Conservation (phyloP, 495 filamentous ascomycete species). For the Talaromyces liani region DNA sequence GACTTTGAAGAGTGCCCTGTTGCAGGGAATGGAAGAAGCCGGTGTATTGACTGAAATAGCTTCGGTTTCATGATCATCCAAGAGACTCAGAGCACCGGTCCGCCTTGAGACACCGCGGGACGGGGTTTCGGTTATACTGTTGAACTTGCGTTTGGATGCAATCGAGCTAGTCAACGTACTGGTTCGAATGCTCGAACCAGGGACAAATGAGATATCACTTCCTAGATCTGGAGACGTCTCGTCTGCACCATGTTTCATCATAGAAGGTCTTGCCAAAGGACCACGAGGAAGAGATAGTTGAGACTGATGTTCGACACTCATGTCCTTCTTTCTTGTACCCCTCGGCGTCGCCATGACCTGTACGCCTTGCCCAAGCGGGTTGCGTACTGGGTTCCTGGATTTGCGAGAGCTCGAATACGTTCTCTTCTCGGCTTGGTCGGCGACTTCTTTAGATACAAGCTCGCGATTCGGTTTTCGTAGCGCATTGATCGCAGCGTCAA, state of each 20-base stretch:
- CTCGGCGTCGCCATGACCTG: conserved; percentile 76
- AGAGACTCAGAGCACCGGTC: conserved; percentile 18
- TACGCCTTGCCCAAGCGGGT: conserved; percentile 48
- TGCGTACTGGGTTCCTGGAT: conserved; percentile 58
- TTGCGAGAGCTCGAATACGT: conserved; percentile 38
- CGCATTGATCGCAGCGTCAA: conserved; percentile 73
- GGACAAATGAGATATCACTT: conserved; percentile 15
- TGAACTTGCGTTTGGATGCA: conserved; percentile 12
- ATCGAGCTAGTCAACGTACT: background rate
- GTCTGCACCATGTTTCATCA: conserved; percentile 5
- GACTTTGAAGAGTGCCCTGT: conserved; percentile 27
- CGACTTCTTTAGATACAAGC: conserved; percentile 64
- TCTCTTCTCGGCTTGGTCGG: conserved; percentile 61
- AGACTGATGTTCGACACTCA: conserved; percentile 15
- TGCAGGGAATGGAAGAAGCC: background rate
- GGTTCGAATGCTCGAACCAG: conserved; percentile 16
- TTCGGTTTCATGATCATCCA: background rate
- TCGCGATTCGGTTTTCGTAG: conserved; percentile 83
- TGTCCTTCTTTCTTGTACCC: conserved; percentile 36
- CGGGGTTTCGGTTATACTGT: conserved; percentile 45
- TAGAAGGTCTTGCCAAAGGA: conserved; percentile 16
- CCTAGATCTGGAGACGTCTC: conserved; percentile 16
- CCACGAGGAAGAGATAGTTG: conserved; percentile 26
- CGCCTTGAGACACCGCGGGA: conserved; percentile 38
- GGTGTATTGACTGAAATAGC: background rate